A percentile compares a stretch with the other conserved stretches of the same genome.
Conservation (phyloP, 768 basidiomycete species). For the Pisolithus sp. region DNA sequence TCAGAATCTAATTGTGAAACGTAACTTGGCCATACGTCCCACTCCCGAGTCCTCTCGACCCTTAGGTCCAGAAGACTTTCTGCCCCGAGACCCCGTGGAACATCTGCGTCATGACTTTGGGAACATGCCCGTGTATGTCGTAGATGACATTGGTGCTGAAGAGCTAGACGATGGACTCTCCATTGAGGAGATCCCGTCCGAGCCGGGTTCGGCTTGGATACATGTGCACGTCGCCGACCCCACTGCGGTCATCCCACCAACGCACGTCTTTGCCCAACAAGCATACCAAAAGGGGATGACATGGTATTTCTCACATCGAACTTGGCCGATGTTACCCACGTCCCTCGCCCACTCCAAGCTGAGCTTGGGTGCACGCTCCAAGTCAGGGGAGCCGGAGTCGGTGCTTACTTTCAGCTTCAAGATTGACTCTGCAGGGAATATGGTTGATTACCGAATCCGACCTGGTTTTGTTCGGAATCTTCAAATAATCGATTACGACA, state of each 20-base stretch:
- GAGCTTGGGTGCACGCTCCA: constrained; percentile 38
- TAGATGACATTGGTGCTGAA: constrained; percentile 72
- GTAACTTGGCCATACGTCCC: constrained; percentile 10
- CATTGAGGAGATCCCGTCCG: constrained; percentile 56
- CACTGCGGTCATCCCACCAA: constrained; percentile 67
- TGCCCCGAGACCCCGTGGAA: constrained; percentile 57
- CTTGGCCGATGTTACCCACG: constrained; percentile 69
- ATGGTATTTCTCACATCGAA: constrained; percentile 58
- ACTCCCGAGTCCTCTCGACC: constrained; percentile 13
- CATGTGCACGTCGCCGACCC: constrained; percentile 95
- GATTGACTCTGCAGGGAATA: constrained; percentile 52
- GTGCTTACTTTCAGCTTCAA: constrained; percentile 80
- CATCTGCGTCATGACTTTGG: constrained; percentile 84
- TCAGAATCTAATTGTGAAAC: constrained; percentile 22
- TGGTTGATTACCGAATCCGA: constrained; percentile 63
- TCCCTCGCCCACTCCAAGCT: constrained; percentile 43
- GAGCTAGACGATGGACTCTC: constrained; percentile 96
- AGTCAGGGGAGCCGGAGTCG: constrained; percentile 37
- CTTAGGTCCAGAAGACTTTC: constrained; percentile 59
- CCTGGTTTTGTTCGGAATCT: constrained; percentile 73
- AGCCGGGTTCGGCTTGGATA: constrained; percentile 65
- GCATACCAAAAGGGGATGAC: constrained; percentile 51
- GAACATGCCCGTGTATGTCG: constrained; percentile 70
- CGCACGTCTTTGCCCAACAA: constrained; percentile 50
- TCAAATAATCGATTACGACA: constrained; percentile 55